Percentiles rank a stretch among this genome's conserved stretches.
These are phyloP conservation scores for Leishmania mexicana DNA, from an alignment of 208 protist genomes.

Conservation along the genomic window DNA sequence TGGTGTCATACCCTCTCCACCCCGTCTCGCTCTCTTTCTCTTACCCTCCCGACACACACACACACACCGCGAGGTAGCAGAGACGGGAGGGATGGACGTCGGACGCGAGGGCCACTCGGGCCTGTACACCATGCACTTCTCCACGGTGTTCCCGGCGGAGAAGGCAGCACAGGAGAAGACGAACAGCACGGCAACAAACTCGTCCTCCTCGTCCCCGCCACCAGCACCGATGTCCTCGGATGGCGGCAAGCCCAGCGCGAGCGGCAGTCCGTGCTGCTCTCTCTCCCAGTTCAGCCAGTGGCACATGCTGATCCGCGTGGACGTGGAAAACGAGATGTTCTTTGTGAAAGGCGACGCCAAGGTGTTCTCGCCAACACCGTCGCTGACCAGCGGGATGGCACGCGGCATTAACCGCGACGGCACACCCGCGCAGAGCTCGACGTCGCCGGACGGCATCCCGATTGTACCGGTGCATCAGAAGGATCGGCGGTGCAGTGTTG, in stretches of 20 bases:
- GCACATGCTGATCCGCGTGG: conserved; percentile 84
- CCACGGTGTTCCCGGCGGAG: conserved; percentile 56
- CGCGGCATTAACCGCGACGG: conserved; percentile 61
- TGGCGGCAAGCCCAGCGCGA: background rate
- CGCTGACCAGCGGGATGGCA: conserved; percentile 53
- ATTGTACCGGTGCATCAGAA: conserved; percentile 66
- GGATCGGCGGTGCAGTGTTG: conserved; percentile 52
- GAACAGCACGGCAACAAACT: conserved; percentile 12
- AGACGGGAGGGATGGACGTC: conserved; percentile 39
- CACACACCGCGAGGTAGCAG: background rate
- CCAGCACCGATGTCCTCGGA: conserved; percentile 1
- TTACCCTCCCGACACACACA: background rate
- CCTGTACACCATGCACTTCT: conserved; percentile 88
- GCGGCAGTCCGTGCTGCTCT: conserved; percentile 34
- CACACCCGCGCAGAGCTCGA: conserved; percentile 39
- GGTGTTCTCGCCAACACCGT: conserved; percentile 77
- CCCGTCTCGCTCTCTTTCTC: background rate
- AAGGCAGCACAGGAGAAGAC: conserved; percentile 18
- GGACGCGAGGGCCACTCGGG: conserved; percentile 70
- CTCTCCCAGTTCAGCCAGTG: conserved; percentile 76
- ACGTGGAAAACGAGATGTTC: conserved; percentile 76
- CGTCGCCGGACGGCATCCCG: conserved; percentile 58
- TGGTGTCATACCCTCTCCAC: background rate
- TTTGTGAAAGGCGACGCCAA: conserved; percentile 77
- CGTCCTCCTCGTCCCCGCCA: conserved; percentile 19